These are phyloP conservation scores for Chondrostereum purpureum DNA, from an alignment of 1,284 basidiomycete species.

Conservation along the genomic window DNA sequence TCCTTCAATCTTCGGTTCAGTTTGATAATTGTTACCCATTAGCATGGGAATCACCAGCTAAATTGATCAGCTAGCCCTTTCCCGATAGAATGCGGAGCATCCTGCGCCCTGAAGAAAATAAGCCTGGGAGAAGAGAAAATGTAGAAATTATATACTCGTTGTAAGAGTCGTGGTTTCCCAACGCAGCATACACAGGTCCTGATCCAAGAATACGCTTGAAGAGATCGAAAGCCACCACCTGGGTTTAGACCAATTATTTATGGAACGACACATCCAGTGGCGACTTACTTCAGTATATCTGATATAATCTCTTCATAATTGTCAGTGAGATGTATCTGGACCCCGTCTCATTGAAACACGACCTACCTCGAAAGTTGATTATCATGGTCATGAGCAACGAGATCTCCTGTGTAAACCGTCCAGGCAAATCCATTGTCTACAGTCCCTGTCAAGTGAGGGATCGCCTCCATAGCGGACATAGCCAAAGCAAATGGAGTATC, in stretches of 20 bases:
- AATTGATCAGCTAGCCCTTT: conserved; percentile 51
- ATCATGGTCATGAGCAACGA: conserved; percentile 66
- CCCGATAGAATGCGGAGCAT: conserved; percentile 54
- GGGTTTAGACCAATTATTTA: conserved; percentile 6
- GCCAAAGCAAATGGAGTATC: conserved; percentile 66
- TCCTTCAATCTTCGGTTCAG: conserved; percentile 36
- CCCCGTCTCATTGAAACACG: neutral
- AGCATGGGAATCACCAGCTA: conserved; percentile 43
- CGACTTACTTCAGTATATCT: conserved; percentile 52
- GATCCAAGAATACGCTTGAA: conserved; percentile 54
- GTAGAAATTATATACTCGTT: conserved; percentile 40
- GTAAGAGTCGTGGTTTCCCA: conserved; percentile 76
- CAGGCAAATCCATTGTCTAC: conserved; percentile 55
- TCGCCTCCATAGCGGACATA: conserved; percentile 57
- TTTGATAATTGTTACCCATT: neutral
- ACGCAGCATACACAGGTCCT: conserved; percentile 63
- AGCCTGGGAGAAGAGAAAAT: no score
- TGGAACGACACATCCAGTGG: neutral
- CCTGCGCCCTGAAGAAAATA: conserved; percentile 49
- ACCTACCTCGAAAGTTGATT: conserved; percentile 55
- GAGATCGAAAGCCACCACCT: conserved; percentile 62
- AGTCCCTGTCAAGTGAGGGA: conserved; percentile 63
- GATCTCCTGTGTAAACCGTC: conserved; percentile 70
- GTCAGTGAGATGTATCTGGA: no score
- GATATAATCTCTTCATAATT: conserved; percentile 31